Evolutionary conservation across 1,284 basidiomycete genomes (phyloP), one percentile per base, ranked within the genome.

Genomic region (Cryptococcus sp.): DNA sequence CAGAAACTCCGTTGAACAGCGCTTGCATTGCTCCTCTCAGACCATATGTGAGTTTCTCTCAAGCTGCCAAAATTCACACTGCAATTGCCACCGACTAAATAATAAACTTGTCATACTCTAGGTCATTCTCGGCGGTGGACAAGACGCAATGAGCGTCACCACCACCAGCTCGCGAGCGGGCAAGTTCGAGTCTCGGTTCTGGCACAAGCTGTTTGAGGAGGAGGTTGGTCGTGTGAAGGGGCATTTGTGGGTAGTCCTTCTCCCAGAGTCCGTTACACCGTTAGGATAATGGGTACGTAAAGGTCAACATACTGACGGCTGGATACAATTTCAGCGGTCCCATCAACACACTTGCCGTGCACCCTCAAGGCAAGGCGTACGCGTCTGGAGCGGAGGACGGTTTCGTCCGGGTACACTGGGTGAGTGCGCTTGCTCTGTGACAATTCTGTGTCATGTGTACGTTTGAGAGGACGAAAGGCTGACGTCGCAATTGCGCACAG

Each of bases 151-250:
- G 93, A 89, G 83, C 72, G 95, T 99, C 56, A 98, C 96, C 16
- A 98, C 93, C 5, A 99, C 95, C 2, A 92, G 90, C 6, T 77
- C 87, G 39, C 86, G 95, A 56, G 91, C 96, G 76, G 96, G 95
- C 43, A 95, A 96, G 79, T 99, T 99, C 78, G 96, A 99, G 81
- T 93, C 93, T 3, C 85, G 94, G 48, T 98, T 99, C 82, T 99
- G 93, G 93, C 95, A 99, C 83, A 93, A 91, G 73, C 84, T 99
- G 45, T 93, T 98, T 69, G 95, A 98, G 79, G 95, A 99, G 82
- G 95, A 99, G 78, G 89, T 97, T 59, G 93, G 94, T 22, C 86
- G 94, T 40, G 93, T 99, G 61, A 97, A 93, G 78, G 93, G 93
- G 22, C 93, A 96, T 66, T 84, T 79, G 75, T 77, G 54, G 64